Conservation (phyloP, 1,284 basidiomycete species). For the Cryptococcus amylolentus region DNA sequence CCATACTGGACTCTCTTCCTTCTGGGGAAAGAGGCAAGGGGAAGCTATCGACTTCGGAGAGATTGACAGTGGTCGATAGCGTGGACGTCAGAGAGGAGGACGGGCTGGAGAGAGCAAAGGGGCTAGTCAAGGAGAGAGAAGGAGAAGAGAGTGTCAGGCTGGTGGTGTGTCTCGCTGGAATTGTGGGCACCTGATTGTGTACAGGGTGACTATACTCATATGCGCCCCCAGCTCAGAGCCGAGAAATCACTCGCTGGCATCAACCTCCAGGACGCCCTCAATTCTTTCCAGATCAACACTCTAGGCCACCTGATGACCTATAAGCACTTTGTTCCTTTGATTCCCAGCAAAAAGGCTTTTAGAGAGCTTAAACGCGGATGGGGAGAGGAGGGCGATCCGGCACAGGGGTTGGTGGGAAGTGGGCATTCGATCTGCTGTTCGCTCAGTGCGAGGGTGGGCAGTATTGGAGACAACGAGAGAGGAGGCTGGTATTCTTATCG, state of each 20-base stretch:
- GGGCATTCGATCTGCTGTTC: constrained; percentile 48
- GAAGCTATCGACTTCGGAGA: constrained; percentile 11
- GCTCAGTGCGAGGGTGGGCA: constrained; percentile 53
- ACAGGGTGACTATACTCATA: neutral
- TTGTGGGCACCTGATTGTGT: constrained; percentile 34
- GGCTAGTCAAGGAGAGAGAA: constrained; percentile 45
- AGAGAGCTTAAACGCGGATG: constrained; percentile 10
- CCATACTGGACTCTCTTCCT: constrained; percentile 12
- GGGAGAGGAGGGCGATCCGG: constrained; percentile 39
- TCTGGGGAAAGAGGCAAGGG: neutral
- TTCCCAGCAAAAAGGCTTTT: constrained; percentile 47
- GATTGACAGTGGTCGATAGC: constrained; percentile 48
- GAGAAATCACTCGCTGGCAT: constrained; percentile 54
- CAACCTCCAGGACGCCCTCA: constrained; percentile 30
- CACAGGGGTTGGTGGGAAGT: constrained; percentile 41
- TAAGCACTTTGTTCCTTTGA: constrained; percentile 54
- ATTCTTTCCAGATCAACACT: constrained; percentile 51
- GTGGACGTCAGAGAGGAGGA: constrained; percentile 50
- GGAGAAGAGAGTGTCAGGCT: constrained; percentile 48
- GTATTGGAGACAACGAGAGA: constrained; percentile 51
- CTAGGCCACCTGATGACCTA: constrained; percentile 53
- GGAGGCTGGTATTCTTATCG: constrained; percentile 69
- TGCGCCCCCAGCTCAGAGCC: constrained; percentile 45
- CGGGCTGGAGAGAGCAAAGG: constrained; percentile 45
- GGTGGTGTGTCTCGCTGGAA: constrained; percentile 52